phyloP scores from a whole-genome alignment of 208 protist genomes.

The Trichomonas gallinae region DNA sequence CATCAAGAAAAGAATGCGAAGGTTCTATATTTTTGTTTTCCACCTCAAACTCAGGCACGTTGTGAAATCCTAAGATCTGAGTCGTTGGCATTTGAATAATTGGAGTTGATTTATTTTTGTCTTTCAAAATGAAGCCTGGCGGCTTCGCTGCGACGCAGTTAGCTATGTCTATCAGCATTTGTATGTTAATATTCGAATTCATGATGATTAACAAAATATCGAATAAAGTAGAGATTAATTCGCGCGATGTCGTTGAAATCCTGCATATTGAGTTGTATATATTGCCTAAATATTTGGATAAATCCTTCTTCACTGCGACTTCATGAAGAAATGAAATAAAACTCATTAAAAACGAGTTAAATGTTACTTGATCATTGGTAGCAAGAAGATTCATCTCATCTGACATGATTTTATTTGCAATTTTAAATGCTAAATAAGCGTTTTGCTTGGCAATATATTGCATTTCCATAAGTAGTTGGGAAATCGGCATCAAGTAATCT shows the following conservation, averaged over 20 bases:
- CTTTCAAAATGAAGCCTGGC: neutral
- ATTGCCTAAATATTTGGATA: neutral
- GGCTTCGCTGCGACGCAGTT: neutral
- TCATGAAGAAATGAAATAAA: neutral
- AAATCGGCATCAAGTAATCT: neutral
- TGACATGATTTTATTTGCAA: neutral
- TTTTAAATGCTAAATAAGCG: neutral
- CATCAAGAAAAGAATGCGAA: neutral
- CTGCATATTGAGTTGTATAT: neutral
- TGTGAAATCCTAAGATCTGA: neutral
- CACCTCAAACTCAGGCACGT: neutral
- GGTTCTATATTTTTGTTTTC: neutral
- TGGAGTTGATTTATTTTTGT: neutral
- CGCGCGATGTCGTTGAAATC: neutral
- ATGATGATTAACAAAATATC: neutral
- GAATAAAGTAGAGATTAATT: neutral
- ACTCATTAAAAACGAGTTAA: neutral
- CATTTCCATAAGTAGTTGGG: neutral
- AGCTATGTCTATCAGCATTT: neutral
- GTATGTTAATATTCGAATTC: neutral
- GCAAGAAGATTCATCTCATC: neutral
- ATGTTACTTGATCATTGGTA: neutral
- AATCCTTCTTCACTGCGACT: neutral
- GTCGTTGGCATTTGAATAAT: neutral
- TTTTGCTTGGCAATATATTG: neutral